phyloP scores from a whole-genome alignment of 306 rosid genomes.

The Trifolium pratense region DNA sequence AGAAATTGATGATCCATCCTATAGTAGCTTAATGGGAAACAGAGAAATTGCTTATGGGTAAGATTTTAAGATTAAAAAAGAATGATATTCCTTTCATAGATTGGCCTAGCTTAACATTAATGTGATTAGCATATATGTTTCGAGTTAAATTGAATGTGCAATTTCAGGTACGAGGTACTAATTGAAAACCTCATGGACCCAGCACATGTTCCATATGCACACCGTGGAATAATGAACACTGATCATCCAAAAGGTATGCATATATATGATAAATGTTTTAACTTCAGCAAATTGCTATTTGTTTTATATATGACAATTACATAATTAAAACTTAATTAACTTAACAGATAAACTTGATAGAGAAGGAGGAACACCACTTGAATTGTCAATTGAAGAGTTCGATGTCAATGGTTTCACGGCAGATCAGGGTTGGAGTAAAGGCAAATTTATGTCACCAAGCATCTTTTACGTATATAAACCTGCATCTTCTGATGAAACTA shows the following conservation, averaged over 20 bases:
- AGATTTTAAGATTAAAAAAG: conserved; percentile 34
- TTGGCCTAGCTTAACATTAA: conserved; percentile 12
- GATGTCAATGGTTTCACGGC: conserved; percentile 71
- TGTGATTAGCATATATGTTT: too few species aligned
- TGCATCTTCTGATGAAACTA: conserved; percentile 54
- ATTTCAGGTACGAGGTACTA: conserved; percentile 85
- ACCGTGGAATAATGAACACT: conserved; percentile 65
- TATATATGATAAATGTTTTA: conserved; percentile 37
- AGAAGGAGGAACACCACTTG: conserved; percentile 94
- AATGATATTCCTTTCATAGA: conserved; percentile 19
- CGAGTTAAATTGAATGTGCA: conserved; percentile 33
- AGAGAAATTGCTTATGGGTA: conserved; percentile 89
- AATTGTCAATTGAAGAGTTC: conserved; percentile 53
- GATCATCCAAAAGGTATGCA: conserved; percentile 60
- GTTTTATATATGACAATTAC: conserved; percentile 36
- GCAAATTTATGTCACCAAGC: conserved; percentile 72
- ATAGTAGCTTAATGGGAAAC: conserved; percentile 57
- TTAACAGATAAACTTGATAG: conserved; percentile 75
- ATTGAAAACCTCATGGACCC: conserved; percentile 95
- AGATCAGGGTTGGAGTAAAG: conserved; percentile 53
- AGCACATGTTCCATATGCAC: conserved; percentile 89
- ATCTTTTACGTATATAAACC: conserved; percentile 57
- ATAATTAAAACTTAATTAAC: conserved; percentile 8
- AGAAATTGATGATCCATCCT: conserved; percentile 82
- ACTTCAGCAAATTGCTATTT: conserved; percentile 14